phyloP scores from a whole-genome alignment of 129 eudicot species.

The Apium graveolens region DNA sequence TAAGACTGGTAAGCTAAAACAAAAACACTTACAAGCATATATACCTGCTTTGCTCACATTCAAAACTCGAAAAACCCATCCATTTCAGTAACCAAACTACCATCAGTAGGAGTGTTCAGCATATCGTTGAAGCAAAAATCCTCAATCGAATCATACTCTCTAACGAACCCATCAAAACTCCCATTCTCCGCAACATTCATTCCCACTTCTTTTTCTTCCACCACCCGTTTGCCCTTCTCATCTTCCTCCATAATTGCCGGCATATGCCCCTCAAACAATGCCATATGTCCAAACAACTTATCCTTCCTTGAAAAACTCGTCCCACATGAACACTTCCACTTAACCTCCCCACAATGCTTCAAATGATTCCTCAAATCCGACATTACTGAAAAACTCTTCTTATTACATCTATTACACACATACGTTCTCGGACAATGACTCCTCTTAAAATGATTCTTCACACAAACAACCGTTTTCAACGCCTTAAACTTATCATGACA shows the following conservation, averaged over 20 bases:
- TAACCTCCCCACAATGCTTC: constrained; percentile 88
- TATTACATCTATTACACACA: constrained; percentile 51
- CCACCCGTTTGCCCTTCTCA: constrained; percentile 26
- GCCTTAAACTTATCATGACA: constrained; percentile 59
- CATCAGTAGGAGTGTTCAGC: constrained; percentile 23
- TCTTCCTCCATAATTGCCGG: constrained; percentile 51
- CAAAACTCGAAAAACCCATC: constrained; percentile 30
- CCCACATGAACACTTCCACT: constrained; percentile 88
- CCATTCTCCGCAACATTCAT: constrained; percentile 19
- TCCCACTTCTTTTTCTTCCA: constrained; percentile 22
- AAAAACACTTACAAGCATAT: background rate
- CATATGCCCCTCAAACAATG: constrained; percentile 91
- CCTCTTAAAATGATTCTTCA: constrained; percentile 84
- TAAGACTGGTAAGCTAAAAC: background rate
- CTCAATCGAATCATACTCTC: constrained; percentile 43
- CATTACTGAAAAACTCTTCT: constrained; percentile 76
- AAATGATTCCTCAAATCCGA: constrained; percentile 84
- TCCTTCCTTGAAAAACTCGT: constrained; percentile 86
- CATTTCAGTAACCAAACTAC: constrained; percentile 15
- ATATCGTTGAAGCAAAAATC: constrained; percentile 38
- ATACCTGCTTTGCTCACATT: constrained; percentile 4
- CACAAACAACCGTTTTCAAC: constrained; percentile 66
- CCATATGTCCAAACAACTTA: constrained; percentile 87
- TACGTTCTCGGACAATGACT: constrained; percentile 94
- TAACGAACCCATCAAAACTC: constrained; percentile 41